Percentiles rank a stretch among this genome's conserved stretches.
Conservation (phyloP, 78 protist species). For the Diacronema lutheri region DNA sequence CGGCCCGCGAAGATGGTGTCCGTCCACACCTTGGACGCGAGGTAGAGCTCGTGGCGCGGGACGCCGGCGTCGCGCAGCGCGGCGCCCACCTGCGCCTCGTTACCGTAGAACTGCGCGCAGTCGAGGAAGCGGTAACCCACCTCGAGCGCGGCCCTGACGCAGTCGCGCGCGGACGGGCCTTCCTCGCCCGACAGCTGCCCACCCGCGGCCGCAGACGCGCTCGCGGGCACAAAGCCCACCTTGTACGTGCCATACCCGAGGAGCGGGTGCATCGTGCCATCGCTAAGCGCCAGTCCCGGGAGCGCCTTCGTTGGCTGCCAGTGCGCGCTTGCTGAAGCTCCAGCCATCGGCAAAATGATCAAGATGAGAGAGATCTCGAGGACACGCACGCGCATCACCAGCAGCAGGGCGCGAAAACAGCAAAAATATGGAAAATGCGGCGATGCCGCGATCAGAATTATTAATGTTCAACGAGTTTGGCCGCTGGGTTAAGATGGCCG, state of each 20-base stretch:
- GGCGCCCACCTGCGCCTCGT: constrained; percentile 49
- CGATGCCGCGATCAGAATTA: too few species aligned
- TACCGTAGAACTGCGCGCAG: constrained; percentile 55
- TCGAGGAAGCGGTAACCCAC: constrained; percentile 61
- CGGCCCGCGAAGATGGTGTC: constrained; percentile 7
- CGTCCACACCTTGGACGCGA: constrained; percentile 38
- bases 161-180: not conserved
- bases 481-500: too few species aligned
- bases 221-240: constrained; percentile 16
- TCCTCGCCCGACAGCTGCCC: not conserved
- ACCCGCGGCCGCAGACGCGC: constrained; percentile 7
- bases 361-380: too few species aligned
- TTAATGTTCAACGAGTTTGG: too few species aligned
- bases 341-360: too few species aligned
- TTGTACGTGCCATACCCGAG: constrained; percentile 38
- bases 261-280: constrained; percentile 3
- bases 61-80: constrained; percentile 3
- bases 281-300: too few species aligned
- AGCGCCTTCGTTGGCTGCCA: too few species aligned
- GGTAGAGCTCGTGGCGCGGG: constrained; percentile 29
- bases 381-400: too few species aligned
- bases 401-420: too few species aligned
- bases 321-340: too few species aligned
- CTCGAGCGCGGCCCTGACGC: constrained; percentile 1
- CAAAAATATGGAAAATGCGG: too few species aligned